Base-by-base conservation (phyloP, 164 flowering plant species). In the Magnolia sinica region DNA sequence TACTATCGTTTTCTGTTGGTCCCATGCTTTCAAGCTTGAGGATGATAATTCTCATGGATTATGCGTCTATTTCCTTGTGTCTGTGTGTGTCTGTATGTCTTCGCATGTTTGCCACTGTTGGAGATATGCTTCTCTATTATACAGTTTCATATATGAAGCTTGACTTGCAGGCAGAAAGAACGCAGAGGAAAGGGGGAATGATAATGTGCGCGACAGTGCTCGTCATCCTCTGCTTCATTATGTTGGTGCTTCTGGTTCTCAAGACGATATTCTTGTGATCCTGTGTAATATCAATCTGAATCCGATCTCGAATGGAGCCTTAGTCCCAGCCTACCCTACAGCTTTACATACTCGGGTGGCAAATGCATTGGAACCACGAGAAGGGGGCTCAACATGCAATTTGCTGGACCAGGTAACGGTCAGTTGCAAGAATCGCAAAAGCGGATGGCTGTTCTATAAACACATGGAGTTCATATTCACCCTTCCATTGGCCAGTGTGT, bases 161-260 rank as follows among this genome's bases (percentile, higher is more conserved):
- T 64, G 68, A 64, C 68, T 31, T 84, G 85, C 93, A 95, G 98
- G 98, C 98, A 2, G 99, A 96, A 80, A 91, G 91, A 84, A 85
- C 86, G 65, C 98, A 94, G 80, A 91, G 88, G 73, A 83, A 87
- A 76, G 99, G 97, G 18, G 97, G 97, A 24, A 92, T 94, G 97
- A 97, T 94, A 66, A 91, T 61, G 91, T 96, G 99, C 29, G 99
- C 90, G 1, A 83, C 95, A 7, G 86, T 91, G 51, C 97, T 96
- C 20, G 83, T 94, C 19, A 88, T 96, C 49, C 89, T 94, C 97
- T 96, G 99, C 86, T 88, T 89, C 52, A 72, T 92, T 71, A 91
- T 96, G 99, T 71, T 94, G 82, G 87, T 92, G 49, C 94, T 96
- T 69, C 80, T 96, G 51, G 78, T 96, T 77, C 87, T 96, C 74